phyloP scores from a whole-genome alignment of 2,329 filamentous ascomycete species.

The Penicillium sp. region DNA sequence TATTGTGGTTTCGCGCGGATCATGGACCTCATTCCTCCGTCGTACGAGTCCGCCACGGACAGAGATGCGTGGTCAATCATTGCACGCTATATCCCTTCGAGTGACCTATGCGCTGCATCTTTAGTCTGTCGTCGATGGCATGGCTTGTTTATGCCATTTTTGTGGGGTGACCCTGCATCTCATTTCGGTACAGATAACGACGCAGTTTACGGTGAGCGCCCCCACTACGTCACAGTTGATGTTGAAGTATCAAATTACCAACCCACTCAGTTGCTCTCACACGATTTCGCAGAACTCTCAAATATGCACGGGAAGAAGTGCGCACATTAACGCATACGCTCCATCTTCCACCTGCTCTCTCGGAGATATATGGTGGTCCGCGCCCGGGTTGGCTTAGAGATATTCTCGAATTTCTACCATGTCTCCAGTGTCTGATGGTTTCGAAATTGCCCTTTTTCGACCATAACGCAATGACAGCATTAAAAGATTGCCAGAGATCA shows the following conservation, averaged over 20 bases:
- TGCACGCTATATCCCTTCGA: conserved; percentile 58
- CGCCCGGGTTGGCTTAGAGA: conserved; percentile 62
- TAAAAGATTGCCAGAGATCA: conserved; percentile 38
- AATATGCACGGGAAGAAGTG: conserved; percentile 54
- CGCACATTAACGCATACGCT: conserved; percentile 62
- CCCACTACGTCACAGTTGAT: not conserved
- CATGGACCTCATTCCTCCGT: conserved; percentile 62
- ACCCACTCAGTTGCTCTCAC: conserved; percentile 56
- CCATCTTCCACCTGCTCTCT: conserved; percentile 61
- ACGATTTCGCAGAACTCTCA: conserved; percentile 59
- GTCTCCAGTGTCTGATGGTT: conserved; percentile 62
- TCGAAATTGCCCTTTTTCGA: conserved; percentile 64
- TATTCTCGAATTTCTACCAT: conserved; percentile 59
- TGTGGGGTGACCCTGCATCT: conserved; percentile 65
- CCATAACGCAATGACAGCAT: conserved; percentile 56
- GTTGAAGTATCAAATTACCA: not conserved
- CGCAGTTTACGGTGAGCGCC: conserved; percentile 54
- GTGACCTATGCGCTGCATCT: conserved; percentile 57
- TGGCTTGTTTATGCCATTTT: conserved; percentile 57
- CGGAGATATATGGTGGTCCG: conserved; percentile 62
- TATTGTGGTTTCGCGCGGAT: not conserved
- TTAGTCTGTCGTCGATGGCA: conserved; percentile 62
- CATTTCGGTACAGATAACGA: conserved; percentile 64
- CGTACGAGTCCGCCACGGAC: conserved; percentile 60
- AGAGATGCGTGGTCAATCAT: conserved; percentile 59